Evolutionary conservation across 2,329 filamentous ascomycete genomes (phyloP).

Genomic region (Dactylellina leptospora): DNA sequence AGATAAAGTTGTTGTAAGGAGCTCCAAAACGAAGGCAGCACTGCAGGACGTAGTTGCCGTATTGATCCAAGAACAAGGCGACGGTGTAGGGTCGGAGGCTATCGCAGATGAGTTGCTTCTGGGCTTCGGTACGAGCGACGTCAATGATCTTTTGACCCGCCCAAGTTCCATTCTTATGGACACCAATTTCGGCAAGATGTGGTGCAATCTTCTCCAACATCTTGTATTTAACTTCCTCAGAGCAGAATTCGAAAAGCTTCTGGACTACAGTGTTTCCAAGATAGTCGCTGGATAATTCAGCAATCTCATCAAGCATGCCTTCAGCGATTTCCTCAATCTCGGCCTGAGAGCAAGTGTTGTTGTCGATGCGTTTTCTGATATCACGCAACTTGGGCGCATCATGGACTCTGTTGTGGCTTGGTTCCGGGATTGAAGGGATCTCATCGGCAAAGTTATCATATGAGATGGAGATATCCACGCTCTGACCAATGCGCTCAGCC

Average conservation of each 20-base stretch:
- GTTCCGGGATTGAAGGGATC: constrained; percentile 87
- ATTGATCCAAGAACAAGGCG: constrained; percentile 94
- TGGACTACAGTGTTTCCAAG: constrained; percentile 99
- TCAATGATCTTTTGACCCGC: constrained; percentile 99
- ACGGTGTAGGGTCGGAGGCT: constrained; percentile 85
- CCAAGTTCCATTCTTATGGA: constrained; percentile 99
- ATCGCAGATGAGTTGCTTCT: constrained; percentile 86
- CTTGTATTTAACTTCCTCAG: constrained; percentile 84
- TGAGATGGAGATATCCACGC: constrained; percentile 78
- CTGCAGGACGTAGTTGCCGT: constrained; percentile 97
- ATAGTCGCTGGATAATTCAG: constrained; percentile 83
- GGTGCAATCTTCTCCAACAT: constrained; percentile 90
- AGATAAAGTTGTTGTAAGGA: constrained; percentile 94
- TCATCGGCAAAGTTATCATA: constrained; percentile 79
- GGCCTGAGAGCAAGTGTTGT: constrained; percentile 81
- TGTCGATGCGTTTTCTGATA: constrained; percentile 97
- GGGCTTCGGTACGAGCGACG: constrained; percentile 82
- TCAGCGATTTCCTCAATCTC: constrained; percentile 93
- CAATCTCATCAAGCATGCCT: constrained; percentile 95
- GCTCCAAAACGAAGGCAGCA: constrained; percentile 91
- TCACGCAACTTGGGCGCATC: constrained; percentile 94
- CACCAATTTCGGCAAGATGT: constrained; percentile 92
- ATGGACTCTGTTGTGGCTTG: constrained; percentile 85
- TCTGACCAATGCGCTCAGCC: constrained; percentile 73
- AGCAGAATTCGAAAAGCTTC: constrained; percentile 97